Conservation (phyloP, 2,329 filamentous ascomycete species). For the Aspergillus transmontanensis region DNA sequence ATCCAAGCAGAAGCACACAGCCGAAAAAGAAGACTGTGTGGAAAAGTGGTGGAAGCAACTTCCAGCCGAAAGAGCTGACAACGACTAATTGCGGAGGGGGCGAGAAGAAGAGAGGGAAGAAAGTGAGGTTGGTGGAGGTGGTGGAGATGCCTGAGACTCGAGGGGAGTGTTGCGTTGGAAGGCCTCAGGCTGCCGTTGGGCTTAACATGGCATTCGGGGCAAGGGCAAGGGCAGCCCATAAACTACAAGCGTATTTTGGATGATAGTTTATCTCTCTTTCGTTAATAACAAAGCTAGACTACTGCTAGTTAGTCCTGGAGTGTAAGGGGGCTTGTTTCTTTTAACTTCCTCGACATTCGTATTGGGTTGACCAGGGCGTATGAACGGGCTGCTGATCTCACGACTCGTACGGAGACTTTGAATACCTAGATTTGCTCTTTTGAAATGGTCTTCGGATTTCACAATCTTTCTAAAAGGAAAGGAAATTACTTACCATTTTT, state of each 20-base stretch:
- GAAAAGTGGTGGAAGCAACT: conserved; percentile 4
- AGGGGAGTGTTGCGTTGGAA: conserved; percentile 8
- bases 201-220: conserved; percentile 9
- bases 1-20: conserved; percentile 21
- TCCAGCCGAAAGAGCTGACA: conserved; percentile 10
- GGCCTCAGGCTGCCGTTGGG: conserved; percentile 25
- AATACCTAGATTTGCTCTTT: neutral
- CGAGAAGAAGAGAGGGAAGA: conserved; percentile 11
- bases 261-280: neutral
- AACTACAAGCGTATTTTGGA: neutral
- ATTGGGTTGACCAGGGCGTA: neutral
- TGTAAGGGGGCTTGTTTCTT: neutral
- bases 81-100: conserved; percentile 16
- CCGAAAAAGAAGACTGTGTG: conserved; percentile 3
- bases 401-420: neutral
- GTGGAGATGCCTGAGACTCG: conserved; percentile 16
- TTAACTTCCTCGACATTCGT: conserved; percentile 1
- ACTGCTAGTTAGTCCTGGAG: neutral
- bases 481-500: neutral
- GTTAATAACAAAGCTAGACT: neutral
- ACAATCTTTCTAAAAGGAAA: neutral
- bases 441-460: neutral
- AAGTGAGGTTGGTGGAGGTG: conserved; percentile 13
- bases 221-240: neutral
- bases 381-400: conserved; percentile 6